phyloP scores from a whole-genome alignment of 2,329 filamentous ascomycete genomes.

The Scopulariopsis brevicaulis region DNA sequence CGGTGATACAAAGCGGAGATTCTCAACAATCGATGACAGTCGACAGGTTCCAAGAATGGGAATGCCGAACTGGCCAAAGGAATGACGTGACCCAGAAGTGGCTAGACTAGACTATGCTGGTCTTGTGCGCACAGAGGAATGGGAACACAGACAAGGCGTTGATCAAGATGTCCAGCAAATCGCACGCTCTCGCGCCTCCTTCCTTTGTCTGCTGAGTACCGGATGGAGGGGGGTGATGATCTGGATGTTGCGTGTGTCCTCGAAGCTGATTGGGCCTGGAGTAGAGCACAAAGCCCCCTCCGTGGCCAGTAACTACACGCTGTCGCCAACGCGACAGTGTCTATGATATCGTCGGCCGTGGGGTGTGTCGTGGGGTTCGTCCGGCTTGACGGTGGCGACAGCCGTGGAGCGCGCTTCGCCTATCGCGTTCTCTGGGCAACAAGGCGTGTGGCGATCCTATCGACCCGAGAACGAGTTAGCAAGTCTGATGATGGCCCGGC shows the following conservation, averaged over 20 bases:
- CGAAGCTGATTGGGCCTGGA: constrained; percentile 2
- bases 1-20: constrained; percentile 2
- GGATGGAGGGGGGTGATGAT: not conserved
- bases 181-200: not conserved
- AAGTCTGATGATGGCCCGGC: not conserved
- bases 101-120: not conserved
- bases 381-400: not conserved
- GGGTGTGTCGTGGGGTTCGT: not conserved
- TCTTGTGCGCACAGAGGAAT: not conserved
- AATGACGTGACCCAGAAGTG: not conserved
- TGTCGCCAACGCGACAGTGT: not conserved
- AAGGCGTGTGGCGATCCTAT: not conserved
- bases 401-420: not conserved
- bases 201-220: not conserved
- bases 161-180: not conserved
- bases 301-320: not conserved
- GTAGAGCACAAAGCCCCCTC: constrained; percentile 6
- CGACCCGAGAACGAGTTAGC: not conserved
- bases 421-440: not conserved
- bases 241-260: not conserved
- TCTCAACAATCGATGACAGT: not conserved
- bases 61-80: not conserved
- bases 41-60: not conserved
- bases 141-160: not conserved
- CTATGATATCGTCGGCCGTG: not conserved